These are phyloP conservation scores for Pseudomonodictys pantanalensis DNA, from an alignment of 495 filamentous ascomycete species.

Conservation along the genomic window DNA sequence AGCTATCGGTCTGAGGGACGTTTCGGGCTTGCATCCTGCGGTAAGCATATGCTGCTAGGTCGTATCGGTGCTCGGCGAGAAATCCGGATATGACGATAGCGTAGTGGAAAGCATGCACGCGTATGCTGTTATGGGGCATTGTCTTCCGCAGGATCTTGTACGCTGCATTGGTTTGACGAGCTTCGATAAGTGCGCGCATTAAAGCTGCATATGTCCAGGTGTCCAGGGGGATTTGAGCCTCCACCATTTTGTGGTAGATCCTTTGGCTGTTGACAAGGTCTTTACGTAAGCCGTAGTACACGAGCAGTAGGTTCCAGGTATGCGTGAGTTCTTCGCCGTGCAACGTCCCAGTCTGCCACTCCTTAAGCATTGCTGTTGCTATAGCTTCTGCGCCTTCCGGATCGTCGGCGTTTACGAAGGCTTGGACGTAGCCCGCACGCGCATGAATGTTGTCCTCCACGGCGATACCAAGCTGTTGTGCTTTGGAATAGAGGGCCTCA, in stretches of 20 bases:
- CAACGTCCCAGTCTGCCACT: constrained; percentile 33
- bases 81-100: constrained; percentile 70
- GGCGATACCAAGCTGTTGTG: constrained; percentile 7
- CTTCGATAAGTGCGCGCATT: constrained; percentile 64
- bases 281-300: constrained; percentile 61
- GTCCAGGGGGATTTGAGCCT: constrained; percentile 57
- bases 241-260: constrained; percentile 62
- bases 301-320: constrained; percentile 78
- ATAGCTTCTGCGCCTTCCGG: constrained; percentile 28
- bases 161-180: constrained; percentile 62
- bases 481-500: constrained; percentile 53
- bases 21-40: constrained; percentile 49
- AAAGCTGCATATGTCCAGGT: constrained; percentile 69
- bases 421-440: constrained; percentile 62
- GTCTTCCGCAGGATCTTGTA: constrained; percentile 59
- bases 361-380: constrained; percentile 43
- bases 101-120: constrained; percentile 67
- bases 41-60: constrained; percentile 9
- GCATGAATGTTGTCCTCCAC: neutral
- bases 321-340: constrained; percentile 46
- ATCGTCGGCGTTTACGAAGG: constrained; percentile 53
- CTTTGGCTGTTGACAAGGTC: constrained; percentile 60
- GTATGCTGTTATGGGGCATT: constrained; percentile 56
- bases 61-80: constrained; percentile 43
- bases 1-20: constrained; percentile 48